Percentiles rank a stretch among this genome's conserved stretches.
These are phyloP conservation scores for Diddensiella santjacobensis DNA, from an alignment of 805 yeast genomes.

Conservation along the genomic window DNA sequence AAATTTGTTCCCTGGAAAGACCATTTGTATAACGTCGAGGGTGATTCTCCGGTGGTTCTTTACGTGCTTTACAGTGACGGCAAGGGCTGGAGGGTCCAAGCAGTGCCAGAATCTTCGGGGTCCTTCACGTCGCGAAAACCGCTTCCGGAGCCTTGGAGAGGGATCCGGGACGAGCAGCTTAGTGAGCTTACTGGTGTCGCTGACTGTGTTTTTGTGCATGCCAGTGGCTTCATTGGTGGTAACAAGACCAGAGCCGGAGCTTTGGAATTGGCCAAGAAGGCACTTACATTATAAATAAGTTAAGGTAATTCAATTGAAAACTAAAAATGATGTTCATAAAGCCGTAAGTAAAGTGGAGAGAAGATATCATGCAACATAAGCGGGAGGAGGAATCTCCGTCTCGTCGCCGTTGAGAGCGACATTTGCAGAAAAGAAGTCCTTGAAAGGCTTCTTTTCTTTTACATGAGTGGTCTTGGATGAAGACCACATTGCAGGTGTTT, in stretches of 20 bases:
- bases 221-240: constrained; percentile 96
- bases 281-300: constrained; percentile 23
- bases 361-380: constrained; percentile 21
- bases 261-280: constrained; percentile 60
- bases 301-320: constrained; percentile 2
- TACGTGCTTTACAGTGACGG: constrained; percentile 80
- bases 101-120: constrained; percentile 76
- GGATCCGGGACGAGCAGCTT: constrained; percentile 85
- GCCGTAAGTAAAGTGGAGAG: not conserved
- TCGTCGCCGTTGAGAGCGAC: constrained; percentile 7
- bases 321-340: not conserved
- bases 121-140: constrained; percentile 85
- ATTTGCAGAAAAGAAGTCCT: constrained; percentile 21
- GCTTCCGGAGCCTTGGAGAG: constrained; percentile 89
- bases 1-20: constrained; percentile 93
- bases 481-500: not conserved
- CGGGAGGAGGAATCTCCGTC: constrained; percentile 22
- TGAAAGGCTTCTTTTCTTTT: constrained; percentile 15
- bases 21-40: constrained; percentile 73
- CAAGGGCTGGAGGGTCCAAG: constrained; percentile 76
- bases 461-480: constrained; percentile 4
- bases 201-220: constrained; percentile 89
- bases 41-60: constrained; percentile 49
- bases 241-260: constrained; percentile 77
- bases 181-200: constrained; percentile 71